A percentile compares a stretch with the other conserved stretches of the same genome.
Evolutionary conservation across 176 grass and related monocot genomes (phyloP).

Genomic region (Urochloa ruziziensis): DNA sequence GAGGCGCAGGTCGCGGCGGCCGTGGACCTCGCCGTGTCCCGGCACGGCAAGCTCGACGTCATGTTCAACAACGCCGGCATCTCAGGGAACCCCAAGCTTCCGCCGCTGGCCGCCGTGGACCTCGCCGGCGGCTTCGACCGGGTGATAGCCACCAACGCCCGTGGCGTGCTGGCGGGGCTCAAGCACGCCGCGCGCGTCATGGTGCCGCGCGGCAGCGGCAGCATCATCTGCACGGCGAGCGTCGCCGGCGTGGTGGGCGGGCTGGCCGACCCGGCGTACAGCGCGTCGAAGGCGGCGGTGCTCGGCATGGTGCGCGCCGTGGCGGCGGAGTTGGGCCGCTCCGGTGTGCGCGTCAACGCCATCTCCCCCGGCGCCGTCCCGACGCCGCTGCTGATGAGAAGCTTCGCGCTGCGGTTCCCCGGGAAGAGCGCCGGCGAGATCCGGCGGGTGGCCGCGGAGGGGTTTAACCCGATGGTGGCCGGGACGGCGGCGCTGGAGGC

Average conservation of each 20-base stretch:
- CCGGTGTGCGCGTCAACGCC: neutral
- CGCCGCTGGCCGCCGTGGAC: neutral
- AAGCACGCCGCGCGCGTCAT: neutral
- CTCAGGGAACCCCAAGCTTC: too few species aligned
- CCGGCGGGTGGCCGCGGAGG: neutral
- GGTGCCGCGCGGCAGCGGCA: neutral
- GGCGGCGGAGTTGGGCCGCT: neutral
- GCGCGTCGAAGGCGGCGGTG: neutral
- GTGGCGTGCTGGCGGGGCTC: neutral
- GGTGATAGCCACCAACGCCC: neutral
- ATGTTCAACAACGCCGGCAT: conserved; percentile 66
- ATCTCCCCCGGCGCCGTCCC: neutral
- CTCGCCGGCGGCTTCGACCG: neutral
- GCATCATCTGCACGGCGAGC: neutral
- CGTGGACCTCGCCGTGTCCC: conserved; percentile 51
- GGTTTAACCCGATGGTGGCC: neutral
- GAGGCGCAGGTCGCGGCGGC: conserved; percentile 54
- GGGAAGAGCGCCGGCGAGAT: neutral
- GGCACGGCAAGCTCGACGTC: conserved; percentile 64
- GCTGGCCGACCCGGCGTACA: neutral
- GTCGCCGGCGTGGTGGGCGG: neutral
- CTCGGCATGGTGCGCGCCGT: neutral
- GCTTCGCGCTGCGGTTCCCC: neutral
- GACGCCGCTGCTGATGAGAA: neutral
- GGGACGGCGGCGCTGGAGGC: neutral